Conservation (phyloP, 768 basidiomycete genomes). For the Serendipita sp. region DNA sequence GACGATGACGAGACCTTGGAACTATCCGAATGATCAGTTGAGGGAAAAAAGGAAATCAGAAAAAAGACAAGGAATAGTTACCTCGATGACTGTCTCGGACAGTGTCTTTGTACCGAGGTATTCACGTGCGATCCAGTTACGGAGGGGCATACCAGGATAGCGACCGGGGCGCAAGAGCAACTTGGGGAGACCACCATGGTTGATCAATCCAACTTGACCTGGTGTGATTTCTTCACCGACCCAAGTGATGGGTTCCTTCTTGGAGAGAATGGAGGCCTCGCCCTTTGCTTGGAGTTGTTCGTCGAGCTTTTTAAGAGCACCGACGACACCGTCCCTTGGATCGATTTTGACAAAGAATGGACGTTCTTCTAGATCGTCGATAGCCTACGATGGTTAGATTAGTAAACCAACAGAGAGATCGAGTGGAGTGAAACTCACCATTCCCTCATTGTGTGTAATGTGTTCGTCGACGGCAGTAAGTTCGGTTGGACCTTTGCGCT, state of each 20-base stretch:
- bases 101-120: constrained; percentile 56
- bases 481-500: neutral
- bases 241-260: constrained; percentile 55
- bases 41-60: too few species aligned
- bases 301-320: constrained; percentile 56
- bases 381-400: constrained; percentile 11
- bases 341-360: constrained; percentile 59
- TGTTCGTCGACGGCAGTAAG: neutral
- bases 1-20: constrained; percentile 65
- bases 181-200: constrained; percentile 59
- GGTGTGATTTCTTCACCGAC: constrained; percentile 55
- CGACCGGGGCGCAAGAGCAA: constrained; percentile 57
- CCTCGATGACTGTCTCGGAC: constrained; percentile 62
- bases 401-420: neutral
- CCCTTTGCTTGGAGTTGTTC: constrained; percentile 33
- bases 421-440: neutral
- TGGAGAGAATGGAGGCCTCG: constrained; percentile 38
- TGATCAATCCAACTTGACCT: constrained; percentile 57
- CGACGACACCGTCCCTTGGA: constrained; percentile 42
- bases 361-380: constrained; percentile 30
- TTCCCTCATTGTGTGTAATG: neutral
- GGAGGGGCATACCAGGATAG: constrained; percentile 57
- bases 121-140: constrained; percentile 75
- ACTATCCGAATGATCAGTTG: constrained; percentile 16
- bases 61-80: neutral